Evolutionary conservation across 306 rosid species (phyloP), one percentile per base, ranked within the genome.

Genomic region (Rosa multiflora): DNA sequence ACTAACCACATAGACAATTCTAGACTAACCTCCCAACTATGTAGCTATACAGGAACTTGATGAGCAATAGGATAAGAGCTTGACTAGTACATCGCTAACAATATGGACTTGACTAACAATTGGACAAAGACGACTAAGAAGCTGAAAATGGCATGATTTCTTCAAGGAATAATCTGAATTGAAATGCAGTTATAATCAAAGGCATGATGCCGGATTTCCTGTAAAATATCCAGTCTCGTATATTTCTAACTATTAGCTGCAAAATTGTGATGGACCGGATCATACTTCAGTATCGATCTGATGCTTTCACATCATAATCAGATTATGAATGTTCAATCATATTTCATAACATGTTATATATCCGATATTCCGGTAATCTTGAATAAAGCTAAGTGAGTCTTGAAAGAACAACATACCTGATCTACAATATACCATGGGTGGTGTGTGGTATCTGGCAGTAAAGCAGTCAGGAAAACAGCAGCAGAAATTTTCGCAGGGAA

Each of bases 391-490:
- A 14, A 32, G 40, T 11, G 17, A 62, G n/a, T 63, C 42, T 11
- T 29, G 68, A 63, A 37, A 63, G 40, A 63, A 12, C 35, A 21
- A 4, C 63, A 67, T 83, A 91, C 97, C 93, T 89, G 78, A 51
- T 90, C 89, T 6, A 86, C 0, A 40, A 85, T 91, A 53, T 87
- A 82, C 4, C 97, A 83, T 1, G 96, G 90, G 0, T 48, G 53
- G 66, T 94, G 87, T 1, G 43, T 10, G 37, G 77, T 81, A 13
- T 94, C 94, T 0, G 97, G 98, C 74, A 80, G 9, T 66, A 87
- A 70, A 46, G 97, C 96, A 0, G 97, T 8, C 42, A 89, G 14
- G 86, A 94, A 94, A 49, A 91, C 93, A 62, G 86, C 94, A 17
- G 66, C 80, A 0, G 85, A 83, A 0, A 92, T 73, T 78, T 89